Evolutionary conservation across 2,329 filamentous ascomycete species (phyloP).

Genomic region (Fusarium annulatum): DNA sequence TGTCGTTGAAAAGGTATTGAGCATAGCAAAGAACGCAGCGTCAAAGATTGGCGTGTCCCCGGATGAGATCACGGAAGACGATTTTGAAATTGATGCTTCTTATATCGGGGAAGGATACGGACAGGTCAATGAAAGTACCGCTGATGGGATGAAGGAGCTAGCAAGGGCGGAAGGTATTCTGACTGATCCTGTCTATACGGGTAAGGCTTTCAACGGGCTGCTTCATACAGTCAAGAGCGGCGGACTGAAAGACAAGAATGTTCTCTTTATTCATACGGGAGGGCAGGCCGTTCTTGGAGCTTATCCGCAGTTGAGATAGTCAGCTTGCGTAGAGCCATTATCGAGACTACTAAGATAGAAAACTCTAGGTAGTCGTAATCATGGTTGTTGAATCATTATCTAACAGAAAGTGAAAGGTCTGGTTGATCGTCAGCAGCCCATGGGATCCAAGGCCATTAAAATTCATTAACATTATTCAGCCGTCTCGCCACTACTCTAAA

Average conservation of each 20-base stretch:
- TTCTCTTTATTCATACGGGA: constrained; percentile 27
- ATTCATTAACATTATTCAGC: not conserved
- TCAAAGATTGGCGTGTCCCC: constrained; percentile 15
- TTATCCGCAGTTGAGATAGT: constrained; percentile 5
- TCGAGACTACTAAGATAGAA: not conserved
- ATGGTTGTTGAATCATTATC: too few relatives aligned
- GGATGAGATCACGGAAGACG: constrained; percentile 14
- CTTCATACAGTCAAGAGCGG: constrained; percentile 1
- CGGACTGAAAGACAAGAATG: constrained; percentile 1
- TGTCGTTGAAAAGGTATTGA: constrained; percentile 7
- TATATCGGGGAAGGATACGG: constrained; percentile 23
- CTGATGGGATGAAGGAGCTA: constrained; percentile 14
- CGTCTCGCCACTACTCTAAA: not conserved
- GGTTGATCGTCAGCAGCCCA: too few relatives aligned
- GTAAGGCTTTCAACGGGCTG: constrained; percentile 21
- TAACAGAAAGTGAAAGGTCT: too few relatives aligned
- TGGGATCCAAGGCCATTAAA: not conserved
- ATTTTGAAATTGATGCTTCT: constrained; percentile 20
- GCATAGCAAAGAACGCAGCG: constrained; percentile 15
- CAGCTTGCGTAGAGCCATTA: too few relatives aligned
- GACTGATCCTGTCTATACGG: constrained; percentile 29
- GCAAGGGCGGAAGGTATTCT: constrained; percentile 27
- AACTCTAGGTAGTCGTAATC: not conserved
- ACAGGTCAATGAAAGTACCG: constrained; percentile 3
- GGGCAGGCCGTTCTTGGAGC: constrained; percentile 21